Evolutionary conservation across 192 early-diverging fungal genomes (phyloP).

Genomic region (Obelidium mucronatum): DNA sequence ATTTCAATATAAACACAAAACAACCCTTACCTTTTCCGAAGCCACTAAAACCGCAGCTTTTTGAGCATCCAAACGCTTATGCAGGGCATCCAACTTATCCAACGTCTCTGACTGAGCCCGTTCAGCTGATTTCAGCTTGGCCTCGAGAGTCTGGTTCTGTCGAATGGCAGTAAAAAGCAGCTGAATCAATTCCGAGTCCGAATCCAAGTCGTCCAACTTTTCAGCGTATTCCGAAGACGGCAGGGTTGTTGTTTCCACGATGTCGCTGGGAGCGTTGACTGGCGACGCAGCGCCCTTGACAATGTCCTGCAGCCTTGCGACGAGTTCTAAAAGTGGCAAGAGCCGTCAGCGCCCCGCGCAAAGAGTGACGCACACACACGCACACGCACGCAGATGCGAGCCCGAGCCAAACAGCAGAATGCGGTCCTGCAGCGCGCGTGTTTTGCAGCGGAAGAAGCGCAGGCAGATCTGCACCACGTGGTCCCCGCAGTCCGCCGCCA

Average conservation of each 20-base stretch:
- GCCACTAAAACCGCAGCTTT: background rate
- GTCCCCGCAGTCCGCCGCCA: background rate
- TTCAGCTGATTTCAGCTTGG: background rate
- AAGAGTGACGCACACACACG: no score
- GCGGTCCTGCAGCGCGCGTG: background rate
- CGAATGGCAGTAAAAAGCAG: conserved; percentile 4
- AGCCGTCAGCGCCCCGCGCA: no score
- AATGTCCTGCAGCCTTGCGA: background rate
- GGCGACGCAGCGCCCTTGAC: background rate
- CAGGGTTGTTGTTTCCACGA: background rate
- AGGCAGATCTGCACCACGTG: background rate
- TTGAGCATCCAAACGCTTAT: background rate
- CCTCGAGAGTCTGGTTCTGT: conserved; percentile 11
- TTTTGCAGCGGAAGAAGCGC: background rate
- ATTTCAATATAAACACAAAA: background rate
- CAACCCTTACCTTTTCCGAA: conserved; percentile 19
- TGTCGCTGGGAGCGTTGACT: background rate
- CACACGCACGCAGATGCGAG: no score
- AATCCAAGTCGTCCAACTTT: background rate
- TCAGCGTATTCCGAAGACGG: background rate
- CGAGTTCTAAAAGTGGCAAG: background rate
- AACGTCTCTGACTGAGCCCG: background rate
- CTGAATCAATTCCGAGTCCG: conserved; percentile 12
- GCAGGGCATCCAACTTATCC: background rate
- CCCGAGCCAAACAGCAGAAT: background rate